Base-by-base conservation (phyloP, 1,284 basidiomycete species). In the Naganishia sp. region DNA sequence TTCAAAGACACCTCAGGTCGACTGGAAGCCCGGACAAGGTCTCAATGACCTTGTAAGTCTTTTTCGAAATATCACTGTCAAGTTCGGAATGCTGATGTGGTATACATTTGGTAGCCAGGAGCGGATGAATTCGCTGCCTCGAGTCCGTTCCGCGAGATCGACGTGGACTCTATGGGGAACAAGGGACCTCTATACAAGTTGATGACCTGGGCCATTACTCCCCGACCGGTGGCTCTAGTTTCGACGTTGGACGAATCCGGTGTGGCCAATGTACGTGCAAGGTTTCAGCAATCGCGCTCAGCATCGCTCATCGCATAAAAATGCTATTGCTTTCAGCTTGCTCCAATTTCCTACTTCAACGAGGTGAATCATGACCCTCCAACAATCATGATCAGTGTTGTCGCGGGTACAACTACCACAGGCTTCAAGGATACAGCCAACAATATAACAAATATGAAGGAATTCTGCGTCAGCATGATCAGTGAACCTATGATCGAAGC, bases 381-480 rank as follows among this genome's bases (percentile, higher is more conserved):
- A 0, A 78, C 87, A 65, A 74, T 90, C 69, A 86, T 86, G 78
- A 74, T 90, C 49, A 87, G 86, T 2, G 84, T 87, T 70, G 66
- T 69, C 42, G 66, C 72, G 1, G 65, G 57, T 15, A 55, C 42
- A 9, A 66, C 57, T 16, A 75, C 75, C 18, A 75, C 77, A n/a
- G 78, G 79, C 31, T 77, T 81, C 52, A 87, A 88, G 78, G 88
- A 92, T 74, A 88, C 87, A 1, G 81, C 85, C 56, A 81, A 82
- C 65, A 91, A 91, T 72, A 87, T 91, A 70, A 79, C 85, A 54
- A 77, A 80, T 0, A 87, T 85, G 6, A 86, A 86, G 70, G 83
- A 88, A 73, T 92, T 92, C 75, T 87, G 86, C 7, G 86, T 89
- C 52, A 88, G 86, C 72, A 87, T 92, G 69, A 87, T 92, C 72